Evolutionary conservation across 129 eudicot genomes (phyloP).

Genomic region (Rutidosis leptorrhynchoides): DNA sequence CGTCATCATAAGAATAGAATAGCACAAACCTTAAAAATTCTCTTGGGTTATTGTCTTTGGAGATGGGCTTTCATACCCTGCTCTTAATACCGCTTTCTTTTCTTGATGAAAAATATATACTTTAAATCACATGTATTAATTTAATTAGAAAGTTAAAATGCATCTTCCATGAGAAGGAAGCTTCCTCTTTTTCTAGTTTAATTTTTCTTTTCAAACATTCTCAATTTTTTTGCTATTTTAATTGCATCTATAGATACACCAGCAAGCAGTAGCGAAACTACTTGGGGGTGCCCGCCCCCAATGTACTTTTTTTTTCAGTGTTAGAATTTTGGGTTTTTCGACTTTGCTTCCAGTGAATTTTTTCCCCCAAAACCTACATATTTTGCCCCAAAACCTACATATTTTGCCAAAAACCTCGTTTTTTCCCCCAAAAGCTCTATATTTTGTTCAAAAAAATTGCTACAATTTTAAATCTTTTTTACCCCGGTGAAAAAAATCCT

Average conservation of each 20-base stretch:
- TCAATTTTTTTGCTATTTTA: conserved; percentile 65
- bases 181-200: conserved; percentile 54
- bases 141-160: conserved; percentile 48
- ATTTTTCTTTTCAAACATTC: conserved; percentile 59
- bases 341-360: no score
- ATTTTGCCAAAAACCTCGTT: no score
- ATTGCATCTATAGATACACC: conserved; percentile 76
- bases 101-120: conserved; percentile 5
- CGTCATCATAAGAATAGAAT: conserved; percentile 41
- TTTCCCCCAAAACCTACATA: no score
- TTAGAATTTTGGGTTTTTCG: no score
- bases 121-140: not conserved
- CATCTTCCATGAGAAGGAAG: conserved; percentile 64
- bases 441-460: no score
- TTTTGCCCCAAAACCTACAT: no score
- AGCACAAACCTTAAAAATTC: conserved; percentile 38
- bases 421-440: no score
- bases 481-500: no score
- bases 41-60: conserved; percentile 47
- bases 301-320: no score
- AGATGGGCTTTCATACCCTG: conserved; percentile 61
- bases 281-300: no score
- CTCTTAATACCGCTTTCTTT: conserved; percentile 18
- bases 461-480: no score
- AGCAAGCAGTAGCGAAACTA: no score